These are phyloP conservation scores for Diaporthe velutina DNA, from an alignment of 2,329 filamentous ascomycete genomes.

Conservation along the genomic window DNA sequence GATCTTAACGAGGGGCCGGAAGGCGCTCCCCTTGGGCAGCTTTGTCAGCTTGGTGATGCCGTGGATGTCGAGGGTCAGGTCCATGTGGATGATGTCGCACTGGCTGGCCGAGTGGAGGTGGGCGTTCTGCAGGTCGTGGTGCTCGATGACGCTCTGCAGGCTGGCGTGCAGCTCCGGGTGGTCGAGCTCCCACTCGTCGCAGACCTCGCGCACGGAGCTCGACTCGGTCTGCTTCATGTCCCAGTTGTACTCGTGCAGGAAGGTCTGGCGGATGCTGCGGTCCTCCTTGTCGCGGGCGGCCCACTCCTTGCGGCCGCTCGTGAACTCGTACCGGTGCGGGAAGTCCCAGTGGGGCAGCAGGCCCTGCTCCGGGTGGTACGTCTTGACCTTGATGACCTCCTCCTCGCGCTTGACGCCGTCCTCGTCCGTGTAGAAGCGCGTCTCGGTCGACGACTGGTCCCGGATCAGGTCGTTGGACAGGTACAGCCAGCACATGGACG, in stretches of 20 bases:
- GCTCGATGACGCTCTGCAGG: conserved; percentile 60
- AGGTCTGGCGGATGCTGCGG: conserved; percentile 59
- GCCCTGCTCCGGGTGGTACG: conserved; percentile 37
- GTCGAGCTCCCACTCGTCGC: conserved; percentile 68
- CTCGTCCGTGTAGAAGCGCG: conserved; percentile 28
- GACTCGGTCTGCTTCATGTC: conserved; percentile 67
- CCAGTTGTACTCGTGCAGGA: conserved; percentile 71
- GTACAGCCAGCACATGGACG: conserved; percentile 71
- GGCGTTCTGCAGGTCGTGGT: conserved; percentile 39
- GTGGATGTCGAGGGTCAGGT: conserved; percentile 70
- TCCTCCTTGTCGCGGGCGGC: conserved; percentile 52
- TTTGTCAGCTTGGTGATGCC: conserved; percentile 66
- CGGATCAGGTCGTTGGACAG: conserved; percentile 66
- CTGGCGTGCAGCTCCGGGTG: conserved; percentile 69
- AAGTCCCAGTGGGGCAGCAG: conserved; percentile 60
- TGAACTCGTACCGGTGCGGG: conserved; percentile 68
- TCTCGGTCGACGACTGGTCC: conserved; percentile 46
- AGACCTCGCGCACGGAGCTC: conserved; percentile 66
- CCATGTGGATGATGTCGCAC: conserved; percentile 73
- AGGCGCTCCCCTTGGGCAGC: conserved; percentile 66
- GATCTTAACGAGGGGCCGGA: conserved; percentile 71
- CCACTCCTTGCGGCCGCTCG: conserved; percentile 63
- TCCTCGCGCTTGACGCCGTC: conserved; percentile 35
- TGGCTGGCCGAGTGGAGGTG: conserved; percentile 54
- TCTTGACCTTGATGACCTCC: conserved; percentile 34